Conservation (phyloP, 257 asterid genomes). For the Cordia subcordata region DNA sequence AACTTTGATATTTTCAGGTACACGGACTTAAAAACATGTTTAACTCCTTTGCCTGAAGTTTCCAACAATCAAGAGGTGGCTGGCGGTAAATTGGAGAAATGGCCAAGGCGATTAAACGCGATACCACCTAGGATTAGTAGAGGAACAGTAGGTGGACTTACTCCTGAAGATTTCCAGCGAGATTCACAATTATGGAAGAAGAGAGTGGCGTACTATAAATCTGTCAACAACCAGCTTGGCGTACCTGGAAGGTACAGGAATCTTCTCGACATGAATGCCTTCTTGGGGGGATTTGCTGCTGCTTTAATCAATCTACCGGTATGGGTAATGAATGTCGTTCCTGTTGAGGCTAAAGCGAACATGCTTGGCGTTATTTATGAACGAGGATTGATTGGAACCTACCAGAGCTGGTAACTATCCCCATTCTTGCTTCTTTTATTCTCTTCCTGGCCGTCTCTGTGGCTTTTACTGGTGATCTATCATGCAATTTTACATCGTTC, state of each 20-base stretch:
- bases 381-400: conserved; percentile 82
- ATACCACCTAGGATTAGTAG: conserved; percentile 65
- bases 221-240: conserved; percentile 50
- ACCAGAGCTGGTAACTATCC: conserved; percentile 61
- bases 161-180: conserved; percentile 27
- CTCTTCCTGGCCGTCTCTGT: not conserved
- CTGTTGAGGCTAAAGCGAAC: conserved; percentile 53
- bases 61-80: conserved; percentile 40
- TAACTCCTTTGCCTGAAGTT: conserved; percentile 74
- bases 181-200: conserved; percentile 59
- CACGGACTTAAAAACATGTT: conserved; percentile 54
- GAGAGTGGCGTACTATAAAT: conserved; percentile 66
- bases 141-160: conserved; percentile 48
- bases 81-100: conserved; percentile 62
- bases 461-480: not conserved
- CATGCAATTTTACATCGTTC: not conserved
- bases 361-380: conserved; percentile 75
- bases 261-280: conserved; percentile 77
- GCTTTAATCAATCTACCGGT: conserved; percentile 48
- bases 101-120: conserved; percentile 59
- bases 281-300: conserved; percentile 87
- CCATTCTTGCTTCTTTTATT: not conserved
- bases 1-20: conserved; percentile 41
- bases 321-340: conserved; percentile 89
- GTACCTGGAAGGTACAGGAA: conserved; percentile 68